Conservation (phyloP, 1,139 yeast genomes). For the Zygosaccharomyces sapae region DNA sequence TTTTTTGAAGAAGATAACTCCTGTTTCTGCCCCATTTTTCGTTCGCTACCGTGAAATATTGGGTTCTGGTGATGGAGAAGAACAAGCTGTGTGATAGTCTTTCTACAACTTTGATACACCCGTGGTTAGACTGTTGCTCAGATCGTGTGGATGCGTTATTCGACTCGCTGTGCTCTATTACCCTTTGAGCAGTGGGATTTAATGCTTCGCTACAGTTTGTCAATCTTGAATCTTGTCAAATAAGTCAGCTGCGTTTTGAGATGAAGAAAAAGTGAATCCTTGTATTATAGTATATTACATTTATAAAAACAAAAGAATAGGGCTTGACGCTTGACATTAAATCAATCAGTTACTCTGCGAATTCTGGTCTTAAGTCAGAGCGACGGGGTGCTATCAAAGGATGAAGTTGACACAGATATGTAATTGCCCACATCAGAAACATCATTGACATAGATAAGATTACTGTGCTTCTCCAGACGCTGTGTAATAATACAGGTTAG, state of each 20-base stretch:
- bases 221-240: neutral
- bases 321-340: too few relatives aligned
- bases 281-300: conserved; percentile 1
- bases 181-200: conserved; percentile 12
- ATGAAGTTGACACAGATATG: conserved; percentile 69
- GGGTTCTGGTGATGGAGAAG: conserved; percentile 69
- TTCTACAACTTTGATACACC: conserved; percentile 31
- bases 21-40: conserved; percentile 71
- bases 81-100: conserved; percentile 44
- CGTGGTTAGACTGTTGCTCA: conserved; percentile 18
- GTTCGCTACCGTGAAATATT: conserved; percentile 47
- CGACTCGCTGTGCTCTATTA: conserved; percentile 9
- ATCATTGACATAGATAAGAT: conserved; percentile 81
- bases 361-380: conserved; percentile 76
- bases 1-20: conserved; percentile 43
- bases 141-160: conserved; percentile 29
- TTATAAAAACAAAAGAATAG: neutral
- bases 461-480: conserved; percentile 89
- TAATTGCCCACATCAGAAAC: conserved; percentile 91
- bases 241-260: too few relatives aligned
- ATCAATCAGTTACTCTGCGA: conserved; percentile 37
- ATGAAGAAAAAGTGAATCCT: too few relatives aligned
- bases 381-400: conserved; percentile 80
- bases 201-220: conserved; percentile 20
- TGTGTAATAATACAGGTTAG: conserved; percentile 21